A percentile compares a stretch with the other conserved stretches of the same genome.
Conservation (phyloP, 768 basidiomycete species). For the Cubamyces sp. region DNA sequence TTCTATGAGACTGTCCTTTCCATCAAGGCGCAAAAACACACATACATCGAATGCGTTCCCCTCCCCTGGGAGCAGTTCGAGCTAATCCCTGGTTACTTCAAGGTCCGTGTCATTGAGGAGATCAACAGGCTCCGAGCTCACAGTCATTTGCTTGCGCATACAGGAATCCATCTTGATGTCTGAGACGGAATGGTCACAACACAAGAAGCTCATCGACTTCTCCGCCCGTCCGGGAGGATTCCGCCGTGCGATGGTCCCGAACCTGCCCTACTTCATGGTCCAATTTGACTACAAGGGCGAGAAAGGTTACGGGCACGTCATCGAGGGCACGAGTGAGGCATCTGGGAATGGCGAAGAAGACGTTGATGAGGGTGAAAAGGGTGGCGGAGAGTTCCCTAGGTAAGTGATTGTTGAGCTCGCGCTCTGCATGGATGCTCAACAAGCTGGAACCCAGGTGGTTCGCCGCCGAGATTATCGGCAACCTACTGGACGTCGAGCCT, state of each 20-base stretch:
- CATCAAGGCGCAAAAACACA: slow-evolving; percentile 88
- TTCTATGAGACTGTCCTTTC: slow-evolving; percentile 94
- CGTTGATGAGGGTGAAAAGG: slow-evolving; percentile 85
- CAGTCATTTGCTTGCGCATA: background rate
- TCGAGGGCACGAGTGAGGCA: slow-evolving; percentile 83
- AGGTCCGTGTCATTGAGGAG: slow-evolving; percentile 48
- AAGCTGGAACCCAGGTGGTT: slow-evolving; percentile 67
- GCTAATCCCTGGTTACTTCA: slow-evolving; percentile 90
- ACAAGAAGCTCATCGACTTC: slow-evolving; percentile 97
- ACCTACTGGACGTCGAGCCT: slow-evolving; percentile 85
- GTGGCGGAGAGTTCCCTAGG: slow-evolving; percentile 90
- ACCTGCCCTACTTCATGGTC: slow-evolving; percentile 98
- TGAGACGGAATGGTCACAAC: slow-evolving; percentile 97
- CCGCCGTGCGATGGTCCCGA: slow-evolving; percentile 92
- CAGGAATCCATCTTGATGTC: slow-evolving; percentile 94
- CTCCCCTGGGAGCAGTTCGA: slow-evolving; percentile 89
- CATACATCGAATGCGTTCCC: slow-evolving; percentile 92
- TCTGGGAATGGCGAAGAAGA: slow-evolving; percentile 60
- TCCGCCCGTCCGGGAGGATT: slow-evolving; percentile 89
- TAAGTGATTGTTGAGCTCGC: slow-evolving; percentile 40
- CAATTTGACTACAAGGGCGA: slow-evolving; percentile 98
- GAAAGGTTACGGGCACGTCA: slow-evolving; percentile 97
- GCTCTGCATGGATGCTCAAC: background rate
- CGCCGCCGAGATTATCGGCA: slow-evolving; percentile 93
- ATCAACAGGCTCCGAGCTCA: background rate